These are phyloP conservation scores for Backusella tuberculispora DNA, from an alignment of 192 early-diverging fungal genomes.

Conservation along the genomic window DNA sequence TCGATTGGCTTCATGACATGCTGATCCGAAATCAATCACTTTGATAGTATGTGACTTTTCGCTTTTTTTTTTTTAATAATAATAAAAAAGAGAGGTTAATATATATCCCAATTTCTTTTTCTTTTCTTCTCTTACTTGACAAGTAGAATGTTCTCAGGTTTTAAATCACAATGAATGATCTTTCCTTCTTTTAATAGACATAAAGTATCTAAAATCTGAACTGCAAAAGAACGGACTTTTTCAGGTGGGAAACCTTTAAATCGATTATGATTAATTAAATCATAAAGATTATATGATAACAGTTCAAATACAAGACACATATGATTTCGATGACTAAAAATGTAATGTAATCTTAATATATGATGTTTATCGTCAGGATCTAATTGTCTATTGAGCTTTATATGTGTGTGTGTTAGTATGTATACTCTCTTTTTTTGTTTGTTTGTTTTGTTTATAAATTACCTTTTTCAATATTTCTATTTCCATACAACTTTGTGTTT, in stretches of 20 bases:
- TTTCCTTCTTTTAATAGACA: constrained; percentile 82
- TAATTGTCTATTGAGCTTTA: constrained; percentile 82
- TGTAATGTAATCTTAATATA: constrained; percentile 85
- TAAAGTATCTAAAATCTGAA: constrained; percentile 92
- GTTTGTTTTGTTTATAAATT: neutral
- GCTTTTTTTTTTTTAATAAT: constrained; percentile 51
- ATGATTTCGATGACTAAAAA: constrained; percentile 92
- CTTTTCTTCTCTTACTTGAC: constrained; percentile 60
- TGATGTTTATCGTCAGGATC: constrained; percentile 87
- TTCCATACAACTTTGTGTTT: constrained; percentile 95
- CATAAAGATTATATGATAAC: constrained; percentile 94
- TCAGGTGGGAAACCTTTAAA: constrained; percentile 93
- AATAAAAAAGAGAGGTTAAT: neutral
- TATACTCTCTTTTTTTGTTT: neutral
- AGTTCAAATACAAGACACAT: constrained; percentile 97
- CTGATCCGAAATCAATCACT: constrained; percentile 98
- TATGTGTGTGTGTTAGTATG: neutral
- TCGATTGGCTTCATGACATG: constrained; percentile 92
- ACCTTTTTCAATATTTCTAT: constrained; percentile 92
- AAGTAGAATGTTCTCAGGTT: constrained; percentile 96
- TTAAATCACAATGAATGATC: constrained; percentile 98
- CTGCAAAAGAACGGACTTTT: constrained; percentile 87
- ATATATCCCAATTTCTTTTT: too few relatives aligned
- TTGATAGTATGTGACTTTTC: constrained; percentile 92
- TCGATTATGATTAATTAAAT: constrained; percentile 95